These are phyloP conservation scores for Spencermartinsiella ligniputridi DNA, from an alignment of 1,139 yeast species.

Conservation along the genomic window DNA sequence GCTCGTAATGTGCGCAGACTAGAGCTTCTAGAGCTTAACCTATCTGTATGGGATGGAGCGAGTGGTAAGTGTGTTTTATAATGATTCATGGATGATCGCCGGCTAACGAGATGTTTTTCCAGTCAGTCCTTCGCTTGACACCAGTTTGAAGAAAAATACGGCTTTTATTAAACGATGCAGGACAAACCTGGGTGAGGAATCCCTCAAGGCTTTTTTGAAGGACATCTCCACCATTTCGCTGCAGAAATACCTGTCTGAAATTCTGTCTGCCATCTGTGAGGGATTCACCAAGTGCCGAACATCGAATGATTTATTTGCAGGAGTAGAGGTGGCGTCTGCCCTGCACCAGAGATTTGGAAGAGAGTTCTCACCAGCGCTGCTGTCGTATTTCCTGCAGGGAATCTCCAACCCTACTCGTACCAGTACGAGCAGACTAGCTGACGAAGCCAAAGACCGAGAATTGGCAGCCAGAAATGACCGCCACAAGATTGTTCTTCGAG, in stretches of 20 bases:
- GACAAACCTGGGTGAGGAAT: conserved; percentile 50
- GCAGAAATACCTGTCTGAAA: conserved; percentile 73
- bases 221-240: conserved; percentile 63
- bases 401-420: conserved; percentile 39
- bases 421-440: conserved; percentile 30
- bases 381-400: conserved; percentile 45
- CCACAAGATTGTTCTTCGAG: conserved; percentile 49
- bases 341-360: conserved; percentile 69
- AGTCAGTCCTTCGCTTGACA: conserved; percentile 48
- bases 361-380: conserved; percentile 50
- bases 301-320: conserved; percentile 57
- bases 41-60: conserved; percentile 53
- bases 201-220: conserved; percentile 45
- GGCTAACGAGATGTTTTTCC: conserved; percentile 20
- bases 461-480: conserved; percentile 40
- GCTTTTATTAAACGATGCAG: conserved; percentile 72
- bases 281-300: conserved; percentile 53
- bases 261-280: conserved; percentile 59
- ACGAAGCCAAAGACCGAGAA: conserved; percentile 41
- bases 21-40: conserved; percentile 42
- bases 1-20: conserved; percentile 28
- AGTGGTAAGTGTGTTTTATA: conserved; percentile 20
- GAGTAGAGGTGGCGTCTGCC: conserved; percentile 63
- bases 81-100: not conserved
- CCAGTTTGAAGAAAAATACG: conserved; percentile 79